Conservation (phyloP, 805 yeast species). For the Cyberlindnera misumaiensis region DNA sequence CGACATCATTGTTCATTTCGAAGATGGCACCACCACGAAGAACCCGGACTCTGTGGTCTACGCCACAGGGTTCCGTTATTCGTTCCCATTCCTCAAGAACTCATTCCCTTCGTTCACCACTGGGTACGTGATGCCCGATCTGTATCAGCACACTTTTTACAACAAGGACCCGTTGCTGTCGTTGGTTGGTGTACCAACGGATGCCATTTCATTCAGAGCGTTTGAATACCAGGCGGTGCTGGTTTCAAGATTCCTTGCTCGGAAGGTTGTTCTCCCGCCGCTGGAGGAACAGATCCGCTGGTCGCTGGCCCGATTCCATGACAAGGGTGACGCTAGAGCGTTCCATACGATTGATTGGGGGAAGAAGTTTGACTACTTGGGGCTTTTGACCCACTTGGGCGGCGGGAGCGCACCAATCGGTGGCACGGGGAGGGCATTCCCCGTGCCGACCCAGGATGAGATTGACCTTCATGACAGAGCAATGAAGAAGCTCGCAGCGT, state of each 20-base stretch:
- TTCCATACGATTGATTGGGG: slow-evolving; percentile 31
- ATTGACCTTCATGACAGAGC: slow-evolving; percentile 20
- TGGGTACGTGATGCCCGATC: slow-evolving; percentile 23
- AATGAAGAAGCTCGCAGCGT: slow-evolving; percentile 9
- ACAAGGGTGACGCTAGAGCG: slow-evolving; percentile 24
- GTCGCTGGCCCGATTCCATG: slow-evolving; percentile 23
- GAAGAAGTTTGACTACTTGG: slow-evolving; percentile 26
- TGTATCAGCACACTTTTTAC: slow-evolving; percentile 30
- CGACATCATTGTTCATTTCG: slow-evolving; percentile 29
- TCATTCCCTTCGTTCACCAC: slow-evolving; percentile 22
- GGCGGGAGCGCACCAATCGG: slow-evolving; percentile 17
- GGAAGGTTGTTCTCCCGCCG: slow-evolving; percentile 26
- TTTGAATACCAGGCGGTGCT: slow-evolving; percentile 36
- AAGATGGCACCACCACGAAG: slow-evolving; percentile 35
- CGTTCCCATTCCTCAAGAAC: slow-evolving; percentile 44
- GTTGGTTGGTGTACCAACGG: slow-evolving; percentile 31
- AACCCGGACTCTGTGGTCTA: slow-evolving; percentile 52
- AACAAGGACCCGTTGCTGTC: slow-evolving; percentile 29
- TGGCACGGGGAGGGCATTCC: slow-evolving; percentile 19
- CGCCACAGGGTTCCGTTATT: slow-evolving; percentile 64
- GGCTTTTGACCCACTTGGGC: slow-evolving; percentile 23
- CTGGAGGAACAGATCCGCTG: slow-evolving; percentile 26
- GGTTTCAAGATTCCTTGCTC: slow-evolving; percentile 28
- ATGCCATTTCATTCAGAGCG: slow-evolving; percentile 33
- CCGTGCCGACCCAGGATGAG: slow-evolving; percentile 20